These are phyloP conservation scores for Amyloporia xantha DNA, from an alignment of 768 basidiomycete genomes.

Conservation along the genomic window DNA sequence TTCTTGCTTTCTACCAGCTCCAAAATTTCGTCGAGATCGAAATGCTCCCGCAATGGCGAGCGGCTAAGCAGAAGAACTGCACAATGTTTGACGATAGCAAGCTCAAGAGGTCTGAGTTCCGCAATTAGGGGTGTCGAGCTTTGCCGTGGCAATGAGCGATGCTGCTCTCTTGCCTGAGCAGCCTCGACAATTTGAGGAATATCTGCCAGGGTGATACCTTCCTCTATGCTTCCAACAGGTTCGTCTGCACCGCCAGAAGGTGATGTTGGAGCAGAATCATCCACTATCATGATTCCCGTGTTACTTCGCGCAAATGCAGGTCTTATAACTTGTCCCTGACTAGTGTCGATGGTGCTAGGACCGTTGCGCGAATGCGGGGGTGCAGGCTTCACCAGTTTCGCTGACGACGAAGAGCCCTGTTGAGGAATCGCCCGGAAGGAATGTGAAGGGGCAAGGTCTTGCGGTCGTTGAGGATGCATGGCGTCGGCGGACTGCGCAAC, in stretches of 20 bases:
- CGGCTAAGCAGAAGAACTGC: slow-evolving; percentile 76
- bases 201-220: slow-evolving; percentile 89
- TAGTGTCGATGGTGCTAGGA: slow-evolving; percentile 24
- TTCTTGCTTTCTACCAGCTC: slow-evolving; percentile 92
- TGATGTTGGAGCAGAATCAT: slow-evolving; percentile 69
- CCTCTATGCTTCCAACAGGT: slow-evolving; percentile 63
- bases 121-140: slow-evolving; percentile 79
- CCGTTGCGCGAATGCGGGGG: slow-evolving; percentile 27
- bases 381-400: slow-evolving; percentile 18
- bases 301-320: slow-evolving; percentile 73
- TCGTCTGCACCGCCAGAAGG: slow-evolving; percentile 50
- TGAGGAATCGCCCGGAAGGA: slow-evolving; percentile 11
- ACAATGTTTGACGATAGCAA: slow-evolving; percentile 87
- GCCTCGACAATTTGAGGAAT: slow-evolving; percentile 90
- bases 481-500: slow-evolving; percentile 71
- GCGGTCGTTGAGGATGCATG: slow-evolving; percentile 32
- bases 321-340: slow-evolving; percentile 46
- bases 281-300: slow-evolving; percentile 84
- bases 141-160: slow-evolving; percentile 73
- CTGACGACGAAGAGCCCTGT: slow-evolving; percentile 16
- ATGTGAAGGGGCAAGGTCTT: slow-evolving; percentile 16
- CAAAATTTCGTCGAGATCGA: slow-evolving; percentile 88
- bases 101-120: slow-evolving; percentile 76
- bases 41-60: slow-evolving; percentile 72
- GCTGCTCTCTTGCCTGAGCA: slow-evolving; percentile 84